Evolutionary conservation across 1,139 yeast species (phyloP).

Genomic region (Casaregolazyma lundiana): DNA sequence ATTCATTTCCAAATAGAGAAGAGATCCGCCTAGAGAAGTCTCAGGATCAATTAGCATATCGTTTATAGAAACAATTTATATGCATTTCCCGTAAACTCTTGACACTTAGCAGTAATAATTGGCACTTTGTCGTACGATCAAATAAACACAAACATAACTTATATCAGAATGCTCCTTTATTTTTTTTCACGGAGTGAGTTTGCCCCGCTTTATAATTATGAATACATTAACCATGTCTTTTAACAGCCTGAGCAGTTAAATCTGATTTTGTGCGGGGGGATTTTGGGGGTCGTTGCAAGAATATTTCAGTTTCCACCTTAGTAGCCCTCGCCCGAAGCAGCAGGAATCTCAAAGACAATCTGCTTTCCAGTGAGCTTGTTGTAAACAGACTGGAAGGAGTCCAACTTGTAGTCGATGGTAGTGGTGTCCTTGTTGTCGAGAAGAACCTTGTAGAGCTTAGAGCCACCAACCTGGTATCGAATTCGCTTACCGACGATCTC

Average conservation of each 20-base stretch:
- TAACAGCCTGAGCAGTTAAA: constrained; percentile 2
- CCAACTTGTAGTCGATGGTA: constrained; percentile 97
- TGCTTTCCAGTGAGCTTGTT: constrained; percentile 98
- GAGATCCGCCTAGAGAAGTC: constrained; percentile 17
- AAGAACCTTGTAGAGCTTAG: constrained; percentile 96
- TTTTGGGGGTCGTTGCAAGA: constrained; percentile 8
- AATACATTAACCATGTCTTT: constrained; percentile 14
- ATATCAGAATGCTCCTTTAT: constrained; percentile 11
- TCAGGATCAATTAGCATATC: constrained; percentile 18
- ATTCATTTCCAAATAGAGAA: background rate
- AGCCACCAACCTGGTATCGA: constrained; percentile 98
- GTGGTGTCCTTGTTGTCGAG: constrained; percentile 98
- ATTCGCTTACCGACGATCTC: constrained; percentile 99
- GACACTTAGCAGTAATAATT: background rate
- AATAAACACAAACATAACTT: background rate
- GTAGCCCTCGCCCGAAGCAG: constrained; percentile 54
- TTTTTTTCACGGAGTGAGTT: constrained; percentile 7
- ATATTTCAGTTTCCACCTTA: constrained; percentile 35
- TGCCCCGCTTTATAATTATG: constrained; percentile 12
- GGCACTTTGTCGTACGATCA: background rate
- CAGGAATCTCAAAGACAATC: constrained; percentile 96
- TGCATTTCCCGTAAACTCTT: background rate
- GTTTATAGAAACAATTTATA: constrained; percentile 9
- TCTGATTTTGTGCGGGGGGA: constrained; percentile 2
- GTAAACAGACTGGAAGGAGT: constrained; percentile 99